A percentile compares a stretch with the other conserved stretches of the same genome.
Evolutionary conservation across 2,329 filamentous ascomycete genomes (phyloP).

Genomic region (Botrytis fragariae): DNA sequence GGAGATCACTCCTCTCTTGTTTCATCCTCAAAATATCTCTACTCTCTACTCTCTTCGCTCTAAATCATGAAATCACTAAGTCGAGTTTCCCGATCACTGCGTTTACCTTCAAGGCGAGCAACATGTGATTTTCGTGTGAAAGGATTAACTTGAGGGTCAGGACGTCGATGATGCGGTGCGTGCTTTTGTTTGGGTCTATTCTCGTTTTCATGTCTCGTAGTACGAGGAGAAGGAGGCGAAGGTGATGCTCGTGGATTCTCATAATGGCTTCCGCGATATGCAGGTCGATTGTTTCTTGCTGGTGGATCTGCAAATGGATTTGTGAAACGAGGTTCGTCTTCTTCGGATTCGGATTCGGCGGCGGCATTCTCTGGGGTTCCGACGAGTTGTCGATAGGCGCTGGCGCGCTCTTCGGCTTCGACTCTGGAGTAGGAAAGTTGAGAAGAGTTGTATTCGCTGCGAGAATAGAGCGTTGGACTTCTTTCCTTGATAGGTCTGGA

Average conservation of each 20-base stretch:
- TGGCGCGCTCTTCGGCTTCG: background rate
- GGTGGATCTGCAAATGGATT: constrained; percentile 7
- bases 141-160: background rate
- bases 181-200: background rate
- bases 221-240: constrained; percentile 10
- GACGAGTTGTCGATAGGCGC: constrained; percentile 3
- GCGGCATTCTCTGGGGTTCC: background rate
- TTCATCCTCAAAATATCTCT: background rate
- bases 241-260: background rate
- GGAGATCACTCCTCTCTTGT: constrained; percentile 8
- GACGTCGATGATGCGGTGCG: background rate
- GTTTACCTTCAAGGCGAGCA: background rate
- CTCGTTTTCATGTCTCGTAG: background rate
- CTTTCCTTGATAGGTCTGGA: background rate
- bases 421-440: background rate
- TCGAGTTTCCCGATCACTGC: background rate
- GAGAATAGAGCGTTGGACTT: background rate
- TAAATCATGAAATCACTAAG: constrained; percentile 6
- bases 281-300: background rate
- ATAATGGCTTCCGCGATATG: background rate
- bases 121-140: constrained; percentile 2
- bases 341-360: background rate
- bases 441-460: background rate
- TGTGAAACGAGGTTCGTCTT: background rate
- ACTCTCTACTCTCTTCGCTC: background rate